phyloP scores from a whole-genome alignment of 805 yeast species.

The Clavispora phyllophila region DNA sequence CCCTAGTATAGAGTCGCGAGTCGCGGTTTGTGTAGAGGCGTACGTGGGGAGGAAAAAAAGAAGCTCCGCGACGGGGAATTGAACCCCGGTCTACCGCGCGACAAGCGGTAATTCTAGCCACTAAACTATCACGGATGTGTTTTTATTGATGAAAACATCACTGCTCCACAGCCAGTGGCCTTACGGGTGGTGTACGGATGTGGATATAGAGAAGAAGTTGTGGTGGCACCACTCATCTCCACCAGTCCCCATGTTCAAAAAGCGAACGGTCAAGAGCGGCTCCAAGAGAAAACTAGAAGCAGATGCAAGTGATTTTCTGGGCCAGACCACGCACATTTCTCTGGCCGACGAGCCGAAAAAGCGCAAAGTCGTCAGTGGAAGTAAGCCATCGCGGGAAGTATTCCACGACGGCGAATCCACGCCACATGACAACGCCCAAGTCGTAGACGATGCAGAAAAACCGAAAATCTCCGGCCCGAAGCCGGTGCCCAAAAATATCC shows the following conservation, averaged over 20 bases:
- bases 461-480: constrained; percentile 17
- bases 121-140: constrained; percentile 16
- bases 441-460: constrained; percentile 2
- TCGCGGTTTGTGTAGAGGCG: neutral
- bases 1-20: too few relatives aligned
- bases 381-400: neutral
- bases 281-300: neutral
- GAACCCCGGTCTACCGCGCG: constrained; percentile 22
- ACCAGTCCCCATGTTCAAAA: constrained; percentile 12
- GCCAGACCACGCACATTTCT: neutral
- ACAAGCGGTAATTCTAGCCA: constrained; percentile 21
- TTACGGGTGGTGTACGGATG: constrained; percentile 4
- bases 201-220: neutral
- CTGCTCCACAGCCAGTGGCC: too few relatives aligned
- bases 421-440: neutral
- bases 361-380: neutral
- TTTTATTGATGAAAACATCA: too few relatives aligned
- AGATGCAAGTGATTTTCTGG: neutral
- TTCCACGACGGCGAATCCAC: neutral
- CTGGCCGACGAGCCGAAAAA: neutral
- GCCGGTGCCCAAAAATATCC: constrained; percentile 38
- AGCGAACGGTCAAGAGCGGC: constrained; percentile 8
- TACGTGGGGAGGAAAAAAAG: constrained; percentile 1
- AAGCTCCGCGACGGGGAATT: constrained; percentile 18
- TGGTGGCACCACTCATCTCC: neutral